Evolutionary conservation across 306 rosid genomes (phyloP), one percentile per base, ranked within the genome.

Genomic region (Cucurbita pepo): DNA sequence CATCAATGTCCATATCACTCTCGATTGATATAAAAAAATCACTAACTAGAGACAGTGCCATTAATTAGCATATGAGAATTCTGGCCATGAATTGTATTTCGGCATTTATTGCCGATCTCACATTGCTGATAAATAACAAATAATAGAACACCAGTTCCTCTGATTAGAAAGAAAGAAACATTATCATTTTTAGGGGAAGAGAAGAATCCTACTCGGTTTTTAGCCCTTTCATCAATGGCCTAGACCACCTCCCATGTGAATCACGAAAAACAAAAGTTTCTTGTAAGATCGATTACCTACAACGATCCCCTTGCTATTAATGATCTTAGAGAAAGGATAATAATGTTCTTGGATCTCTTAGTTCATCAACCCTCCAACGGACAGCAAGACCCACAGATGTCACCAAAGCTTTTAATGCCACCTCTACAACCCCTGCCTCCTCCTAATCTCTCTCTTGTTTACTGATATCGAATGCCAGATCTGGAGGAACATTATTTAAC

Each of bases 71-170:
- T 47, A 47, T 65, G 73, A 21, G 19, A 67, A 67, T 45, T 25
- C 40, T 44, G 56, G 47, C 19, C 19, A 67, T 22, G 41, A 44
- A 47, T 22, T 25, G 5, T 22, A 25, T 47, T 67, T 47, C 47
- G 11, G 56, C 73, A 87, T 91, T 91, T 88, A 91, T 88, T 91
- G 80, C 84, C 83, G 87, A 80, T 80, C 82, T 81, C 89, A 85
- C 89, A 83, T 81, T 83, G 85, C 87, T 85, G 86, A 83, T 67
- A 67, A 84, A 82, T 57, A 84, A 82, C 85, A 85, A 79, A 79
- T 67, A 79, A 85, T 84, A 87, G 85, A 83, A 85, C 85, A 78
- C 38, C 86, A 85, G 83, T 84, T 83, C 82, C 83, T 86, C 84
- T 78, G 83, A 79, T 67, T 6, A 47, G 72, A 41, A 40, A 11